phyloP scores from a whole-genome alignment of 108 stramenopile genomes.

The Fragilariopsis cylindrus region DNA sequence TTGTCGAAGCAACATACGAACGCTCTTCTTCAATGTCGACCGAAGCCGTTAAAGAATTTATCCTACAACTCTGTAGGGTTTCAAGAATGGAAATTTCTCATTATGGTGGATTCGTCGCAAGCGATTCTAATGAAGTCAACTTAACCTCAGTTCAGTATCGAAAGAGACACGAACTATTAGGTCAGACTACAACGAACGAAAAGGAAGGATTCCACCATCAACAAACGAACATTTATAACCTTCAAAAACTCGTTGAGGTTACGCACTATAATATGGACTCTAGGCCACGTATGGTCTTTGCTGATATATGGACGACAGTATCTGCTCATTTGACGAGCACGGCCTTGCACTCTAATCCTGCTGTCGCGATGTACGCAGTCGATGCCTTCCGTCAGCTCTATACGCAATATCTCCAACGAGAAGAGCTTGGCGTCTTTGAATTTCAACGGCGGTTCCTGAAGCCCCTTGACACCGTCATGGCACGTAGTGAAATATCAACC shows the following conservation, averaged over 20 bases:
- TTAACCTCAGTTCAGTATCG: conserved; percentile 74
- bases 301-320: conserved; percentile 92
- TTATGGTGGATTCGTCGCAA: conserved; percentile 69
- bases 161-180: conserved; percentile 60
- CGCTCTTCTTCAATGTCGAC: conserved; percentile 75
- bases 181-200: conserved; percentile 22
- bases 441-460: conserved; percentile 95
- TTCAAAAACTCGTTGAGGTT: conserved; percentile 98
- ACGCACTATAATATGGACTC: conserved; percentile 98
- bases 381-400: conserved; percentile 97
- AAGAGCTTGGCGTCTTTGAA: conserved; percentile 93
- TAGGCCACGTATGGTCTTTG: conserved; percentile 91
- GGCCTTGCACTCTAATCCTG: conserved; percentile 90
- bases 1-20: conserved; percentile 87
- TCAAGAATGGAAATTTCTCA: conserved; percentile 91
- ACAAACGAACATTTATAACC: conserved; percentile 92
- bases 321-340: conserved; percentile 90
- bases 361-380: conserved; percentile 96
- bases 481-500: conserved; percentile 44
- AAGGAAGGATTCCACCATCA: conserved; percentile 54
- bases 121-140: conserved; percentile 69
- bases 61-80: conserved; percentile 88
- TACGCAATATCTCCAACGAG: conserved; percentile 92
- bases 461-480: conserved; percentile 93
- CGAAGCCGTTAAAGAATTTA: conserved; percentile 84